Evolutionary conservation across 228 moss, liverwort and hornwort genomes (phyloP), one percentile per base, ranked within the genome.

Genomic region (Sphagnum magellanicum): DNA sequence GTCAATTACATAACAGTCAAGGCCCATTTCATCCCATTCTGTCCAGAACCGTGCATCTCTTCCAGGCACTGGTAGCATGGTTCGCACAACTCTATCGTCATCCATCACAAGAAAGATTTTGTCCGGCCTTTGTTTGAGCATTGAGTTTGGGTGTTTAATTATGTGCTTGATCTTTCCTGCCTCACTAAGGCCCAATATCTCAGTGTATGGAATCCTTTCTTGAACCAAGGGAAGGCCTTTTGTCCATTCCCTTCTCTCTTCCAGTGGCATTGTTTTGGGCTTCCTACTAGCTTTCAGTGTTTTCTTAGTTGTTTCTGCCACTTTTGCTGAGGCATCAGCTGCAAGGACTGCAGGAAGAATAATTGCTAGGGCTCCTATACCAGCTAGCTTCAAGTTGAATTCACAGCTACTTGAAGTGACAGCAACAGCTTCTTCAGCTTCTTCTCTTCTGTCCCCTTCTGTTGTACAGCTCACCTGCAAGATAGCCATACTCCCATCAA

Each of bases 21-120:
- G 74, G 59, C 83, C 71, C 71, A 91, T 64, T 58, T 81, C 64
- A 66, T 88, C 84, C 97, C 97, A 98, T 10, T 64, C n/a, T 5
- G 70, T 80, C 97, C 97, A 93, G 61, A 98, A 98, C 8, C 84
- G 68, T 49, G 76, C 85, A 70, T 98, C 97, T 66, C 97, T 85
- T 47, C 82, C 93, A 47, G 90, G 90, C 5, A 88, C 80, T 12
- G 97, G 93, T 5, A 98, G 78, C 67, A 98, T 88, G 48, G 88
- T 90, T 16, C 97, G 84, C 16, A 98, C 67, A 8, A 98, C 97
- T 16, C 93, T 87, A 61, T 91, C 91, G 58, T 98, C 90, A 48
- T 75, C 78, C 84, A 98, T 73, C 5, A 98, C 90, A 32, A 98
- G 71, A 50, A 93, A 82, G 49, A 98, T 90, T 74, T 81, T 82